phyloP scores from a whole-genome alignment of 139 green algal species.

The Microglena sp. region DNA sequence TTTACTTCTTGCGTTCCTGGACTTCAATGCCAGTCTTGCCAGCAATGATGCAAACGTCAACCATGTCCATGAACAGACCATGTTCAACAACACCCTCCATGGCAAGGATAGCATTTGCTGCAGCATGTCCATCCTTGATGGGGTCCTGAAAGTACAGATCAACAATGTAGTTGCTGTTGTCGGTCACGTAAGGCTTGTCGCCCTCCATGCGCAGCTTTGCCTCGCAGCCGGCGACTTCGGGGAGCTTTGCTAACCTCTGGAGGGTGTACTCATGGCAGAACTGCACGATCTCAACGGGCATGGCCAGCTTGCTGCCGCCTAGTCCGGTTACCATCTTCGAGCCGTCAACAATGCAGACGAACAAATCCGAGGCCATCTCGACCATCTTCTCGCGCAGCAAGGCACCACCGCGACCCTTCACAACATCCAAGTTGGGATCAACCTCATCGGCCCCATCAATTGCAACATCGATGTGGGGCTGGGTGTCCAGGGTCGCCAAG shows the following conservation, averaged over 20 bases:
- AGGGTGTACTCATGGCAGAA: conserved; percentile 95
- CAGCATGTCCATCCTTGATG: conserved; percentile 63
- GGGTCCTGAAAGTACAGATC: conserved; percentile 92
- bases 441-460: conserved; percentile 84
- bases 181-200: conserved; percentile 93
- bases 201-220: conserved; percentile 89
- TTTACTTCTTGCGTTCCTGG: conserved; percentile 45
- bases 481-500: conserved; percentile 89
- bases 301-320: conserved; percentile 83
- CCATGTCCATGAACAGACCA: conserved; percentile 97
- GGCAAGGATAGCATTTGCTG: conserved; percentile 70
- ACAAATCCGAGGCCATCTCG: conserved; percentile 69
- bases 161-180: conserved; percentile 99
- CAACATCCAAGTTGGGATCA: conserved; percentile 90
- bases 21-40: conserved; percentile 75
- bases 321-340: conserved; percentile 87
- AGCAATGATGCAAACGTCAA: conserved; percentile 91
- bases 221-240: conserved; percentile 66
- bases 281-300: conserved; percentile 98
- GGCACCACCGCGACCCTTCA: conserved; percentile 95
- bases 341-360: conserved; percentile 99
- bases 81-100: conserved; percentile 96
- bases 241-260: conserved; percentile 24
- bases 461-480: conserved; percentile 89
- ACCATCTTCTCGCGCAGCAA: conserved; percentile 99